Evolutionary conservation across 2,329 filamentous ascomycete genomes (phyloP), one percentile per base, ranked within the genome.

Genomic region (Colletotrichum scovillei): DNA sequence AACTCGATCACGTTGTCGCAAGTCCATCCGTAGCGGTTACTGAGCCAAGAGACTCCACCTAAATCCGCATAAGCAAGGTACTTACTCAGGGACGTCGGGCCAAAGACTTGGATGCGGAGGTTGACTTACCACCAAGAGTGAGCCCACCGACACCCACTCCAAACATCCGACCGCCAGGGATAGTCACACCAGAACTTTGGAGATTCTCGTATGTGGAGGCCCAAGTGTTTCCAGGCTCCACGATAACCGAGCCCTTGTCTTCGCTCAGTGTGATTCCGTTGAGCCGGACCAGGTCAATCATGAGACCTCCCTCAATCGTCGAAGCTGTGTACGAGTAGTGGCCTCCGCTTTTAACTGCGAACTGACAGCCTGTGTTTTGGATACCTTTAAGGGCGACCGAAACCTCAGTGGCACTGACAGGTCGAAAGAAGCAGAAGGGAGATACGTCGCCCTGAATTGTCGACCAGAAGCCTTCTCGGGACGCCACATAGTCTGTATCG

Each of bases 311-410:
- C 8, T 78, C 76, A 46, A 80, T 82, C 32, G 78, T 85, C 0
- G 85, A 84, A 3, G 81, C 79, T 0, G 81, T 79, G 74, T 85
- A 84, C 5, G 83, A 80, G 6, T 82, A 81, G 74, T 88, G 86
- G 0, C 86, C 86, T n/a, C 86, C 86, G 66, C 84, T 84, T 55
- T 84, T 84, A 38, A 84, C 81, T 0, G 86, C 84, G 75, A 86
- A 86, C 0, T 16, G 38, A 78, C 71, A 4, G 74, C 70, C 1
- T 28, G 42, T 46, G 6, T 2, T 46, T 16, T 9, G 42, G 3
- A 46, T 19, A n/a, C n/a, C 19, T 46, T n/a, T 46, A 1, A n/a
- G 42, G 3, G 42, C 42, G 42, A 46, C 53, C 5, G 76, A 75
- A 9, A 80, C 75, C 56, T 79, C 78, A 1, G 60, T 52, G 0